Conservation (phyloP, 306 rosid genomes). For the Corylus avellana region DNA sequence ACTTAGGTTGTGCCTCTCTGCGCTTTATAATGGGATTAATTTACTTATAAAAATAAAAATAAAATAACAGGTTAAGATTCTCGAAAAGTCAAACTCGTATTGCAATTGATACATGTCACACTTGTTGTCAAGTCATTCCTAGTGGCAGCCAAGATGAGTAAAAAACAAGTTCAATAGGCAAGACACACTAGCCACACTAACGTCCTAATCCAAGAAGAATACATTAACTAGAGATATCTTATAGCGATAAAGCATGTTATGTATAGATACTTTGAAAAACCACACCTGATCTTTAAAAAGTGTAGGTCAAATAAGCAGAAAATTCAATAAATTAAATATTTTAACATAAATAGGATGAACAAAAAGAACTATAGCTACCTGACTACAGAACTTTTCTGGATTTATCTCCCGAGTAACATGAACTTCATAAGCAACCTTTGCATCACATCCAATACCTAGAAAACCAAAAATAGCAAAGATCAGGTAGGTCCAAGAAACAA, state of each 20-base stretch:
- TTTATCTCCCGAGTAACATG: constrained; percentile 67
- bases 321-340: constrained; percentile 1
- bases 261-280: constrained; percentile 4
- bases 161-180: constrained; percentile 21
- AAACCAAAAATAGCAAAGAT: constrained; percentile 35
- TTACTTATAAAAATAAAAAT: neutral
- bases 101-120: neutral
- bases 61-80: neutral
- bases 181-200: constrained; percentile 1
- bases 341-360: neutral
- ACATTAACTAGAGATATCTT: constrained; percentile 17
- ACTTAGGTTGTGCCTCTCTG: too few species aligned
- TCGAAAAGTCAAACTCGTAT: neutral
- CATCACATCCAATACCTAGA: constrained; percentile 81
- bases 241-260: constrained; percentile 20
- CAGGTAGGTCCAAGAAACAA: constrained; percentile 32
- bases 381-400: constrained; percentile 71
- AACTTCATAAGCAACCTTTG: constrained; percentile 80
- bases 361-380: constrained; percentile 45
- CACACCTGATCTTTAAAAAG: constrained; percentile 6
- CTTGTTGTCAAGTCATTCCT: neutral
- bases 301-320: constrained; percentile 23
- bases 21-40: too few species aligned
- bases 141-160: constrained; percentile 10
- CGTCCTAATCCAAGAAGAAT: neutral